Evolutionary conservation across 495 filamentous ascomycete genomes (phyloP), one percentile per base, ranked within the genome.

Genomic region (Schizothecium vesticola): DNA sequence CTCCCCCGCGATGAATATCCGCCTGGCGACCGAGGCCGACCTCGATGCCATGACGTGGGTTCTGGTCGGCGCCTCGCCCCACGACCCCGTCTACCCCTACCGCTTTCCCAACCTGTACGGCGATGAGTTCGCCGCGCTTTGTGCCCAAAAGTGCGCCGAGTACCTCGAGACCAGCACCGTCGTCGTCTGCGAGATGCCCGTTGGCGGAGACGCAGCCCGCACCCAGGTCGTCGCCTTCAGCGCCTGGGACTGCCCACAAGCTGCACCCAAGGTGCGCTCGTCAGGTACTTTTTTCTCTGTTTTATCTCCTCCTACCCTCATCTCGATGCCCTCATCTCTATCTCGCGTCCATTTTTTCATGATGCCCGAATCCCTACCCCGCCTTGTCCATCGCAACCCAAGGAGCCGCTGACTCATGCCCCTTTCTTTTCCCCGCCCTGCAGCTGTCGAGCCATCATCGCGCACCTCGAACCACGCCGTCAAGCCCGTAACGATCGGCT

Each of bases 1-100:
- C 10, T 21, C n/a, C n/a, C 62, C 36, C 2, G 23, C n/a, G 22
- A 74, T 71, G 72, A 57, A 51, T 16, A 56, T 75, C 68, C 70
- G 75, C 9, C 61, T 67, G 7, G 75, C 75, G 12, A 73, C 59
- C 4, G 19, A 33, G 36, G 33, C 70, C 67, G 75, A 77, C 64
- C 71, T 77, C 13, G 72, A 72, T 61, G 69, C 66, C 69, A 75
- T 77, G 72, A 72, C 73, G 8, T 64, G 62, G 61, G 71, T 74
- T 26, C 70, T 77, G 1, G 58, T 73, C 69, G 70, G 64, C 1
- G 73, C 73, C 25, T 74, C 75, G 13, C 71, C 74, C 9, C 68
- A 72, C 22, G 78, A 80, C 67, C 78, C 78, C 43, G 61, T 74
- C 64, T 80, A 77, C 67, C 71, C 74, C 55, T 78, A 80, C 60